phyloP scores from a whole-genome alignment of 371 early-diverging fungal genomes.

The Apophysomyces elegans region DNA sequence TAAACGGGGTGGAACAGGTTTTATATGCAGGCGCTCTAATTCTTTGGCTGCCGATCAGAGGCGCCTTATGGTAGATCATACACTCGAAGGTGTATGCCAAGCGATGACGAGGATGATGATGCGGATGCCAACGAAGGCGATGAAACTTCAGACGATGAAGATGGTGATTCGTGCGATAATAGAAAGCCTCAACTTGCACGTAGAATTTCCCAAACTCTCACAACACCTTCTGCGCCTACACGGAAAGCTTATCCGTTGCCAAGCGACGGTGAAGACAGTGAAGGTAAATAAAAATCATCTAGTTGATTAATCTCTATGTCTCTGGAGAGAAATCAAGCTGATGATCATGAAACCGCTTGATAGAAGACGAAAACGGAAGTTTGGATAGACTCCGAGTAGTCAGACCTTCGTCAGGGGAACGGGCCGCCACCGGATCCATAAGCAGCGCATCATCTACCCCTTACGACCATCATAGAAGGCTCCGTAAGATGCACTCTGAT shows the following conservation, averaged over 20 bases:
- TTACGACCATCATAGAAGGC: constrained; percentile 8
- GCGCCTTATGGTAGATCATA: constrained; percentile 26
- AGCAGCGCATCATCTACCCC: constrained; percentile 6
- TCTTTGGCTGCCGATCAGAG: not conserved
- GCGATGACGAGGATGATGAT: constrained; percentile 44
- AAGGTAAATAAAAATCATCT: constrained; percentile 5
- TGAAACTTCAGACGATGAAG: constrained; percentile 36
- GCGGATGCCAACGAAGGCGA: constrained; percentile 29
- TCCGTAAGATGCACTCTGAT: not conserved
- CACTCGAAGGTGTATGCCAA: constrained; percentile 43
- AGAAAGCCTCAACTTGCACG: not conserved
- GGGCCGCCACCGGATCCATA: constrained; percentile 11
- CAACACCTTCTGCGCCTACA: not conserved
- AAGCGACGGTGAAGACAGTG: constrained; percentile 44
- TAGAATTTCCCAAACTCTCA: not conserved
- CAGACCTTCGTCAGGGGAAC: constrained; percentile 12
- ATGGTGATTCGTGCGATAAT: constrained; percentile 15
- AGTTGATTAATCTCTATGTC: constrained; percentile 1
- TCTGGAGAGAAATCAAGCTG: not conserved
- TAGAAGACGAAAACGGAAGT: constrained; percentile 9
- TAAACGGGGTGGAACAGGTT: constrained; percentile 4
- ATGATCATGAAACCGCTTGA: not conserved
- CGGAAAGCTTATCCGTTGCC: constrained; percentile 32
- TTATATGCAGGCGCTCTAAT: constrained; percentile 7
- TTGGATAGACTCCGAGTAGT: constrained; percentile 6